Conservation (phyloP, 2,329 filamentous ascomycete genomes). For the Diaporthe ilicicola region DNA sequence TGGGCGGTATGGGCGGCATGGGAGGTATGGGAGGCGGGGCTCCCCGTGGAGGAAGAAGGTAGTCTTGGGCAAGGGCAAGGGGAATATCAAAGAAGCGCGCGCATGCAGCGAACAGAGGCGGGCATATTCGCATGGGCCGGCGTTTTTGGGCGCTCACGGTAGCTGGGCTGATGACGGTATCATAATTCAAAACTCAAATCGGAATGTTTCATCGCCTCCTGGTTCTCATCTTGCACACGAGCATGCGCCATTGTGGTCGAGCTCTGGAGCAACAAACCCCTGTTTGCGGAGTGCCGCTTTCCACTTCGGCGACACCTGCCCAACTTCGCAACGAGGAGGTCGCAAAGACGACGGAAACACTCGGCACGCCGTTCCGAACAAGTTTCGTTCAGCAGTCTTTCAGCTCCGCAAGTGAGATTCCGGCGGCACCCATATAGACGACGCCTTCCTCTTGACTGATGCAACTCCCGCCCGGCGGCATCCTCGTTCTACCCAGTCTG, state of each 20-base stretch:
- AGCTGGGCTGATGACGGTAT: not conserved
- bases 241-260: too few species aligned
- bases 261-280: not conserved
- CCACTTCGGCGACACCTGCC: not conserved
- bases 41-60: slow-evolving; percentile 27
- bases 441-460: not conserved
- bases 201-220: not conserved
- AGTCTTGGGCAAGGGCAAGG: not conserved
- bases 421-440: not conserved
- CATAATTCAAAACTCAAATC: not conserved
- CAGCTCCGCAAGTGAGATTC: not conserved
- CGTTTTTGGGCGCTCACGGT: not conserved
- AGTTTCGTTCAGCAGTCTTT: not conserved
- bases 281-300: too few species aligned
- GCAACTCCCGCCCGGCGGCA: not conserved
- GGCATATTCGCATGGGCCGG: slow-evolving; percentile 14
- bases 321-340: not conserved
- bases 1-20: slow-evolving; percentile 37
- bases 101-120: not conserved
- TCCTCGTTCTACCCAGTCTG: not conserved
- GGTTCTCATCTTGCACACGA: too few species aligned
- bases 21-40: slow-evolving; percentile 33
- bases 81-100: not conserved
- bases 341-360: not conserved
- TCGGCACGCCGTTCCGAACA: not conserved